phyloP scores from a whole-genome alignment of 2,329 filamentous ascomycete genomes.

The Aureobasidium melanogenum region DNA sequence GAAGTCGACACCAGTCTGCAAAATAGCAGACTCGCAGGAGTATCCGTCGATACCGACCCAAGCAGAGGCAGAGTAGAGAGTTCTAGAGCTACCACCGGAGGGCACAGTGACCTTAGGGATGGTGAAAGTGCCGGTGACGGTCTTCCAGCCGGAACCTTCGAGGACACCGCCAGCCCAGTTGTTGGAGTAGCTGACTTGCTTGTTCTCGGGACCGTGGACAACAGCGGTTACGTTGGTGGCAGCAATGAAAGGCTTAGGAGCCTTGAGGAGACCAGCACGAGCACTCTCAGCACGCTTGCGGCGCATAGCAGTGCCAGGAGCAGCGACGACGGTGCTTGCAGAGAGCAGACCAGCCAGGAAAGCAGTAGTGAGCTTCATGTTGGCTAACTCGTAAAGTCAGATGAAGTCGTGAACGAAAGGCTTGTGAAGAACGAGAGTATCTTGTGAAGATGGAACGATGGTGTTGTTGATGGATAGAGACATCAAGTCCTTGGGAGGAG shows the following conservation, averaged over 20 bases:
- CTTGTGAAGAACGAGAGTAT: background rate
- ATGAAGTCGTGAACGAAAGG: background rate
- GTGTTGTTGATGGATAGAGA: background rate
- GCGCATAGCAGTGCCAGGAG: constrained; percentile 36
- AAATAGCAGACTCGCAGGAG: constrained; percentile 44
- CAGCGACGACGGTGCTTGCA: constrained; percentile 35
- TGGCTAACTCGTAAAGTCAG: background rate
- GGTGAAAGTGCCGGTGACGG: constrained; percentile 46
- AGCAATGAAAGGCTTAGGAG: constrained; percentile 24
- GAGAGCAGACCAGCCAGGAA: constrained; percentile 30
- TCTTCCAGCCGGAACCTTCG: constrained; percentile 42
- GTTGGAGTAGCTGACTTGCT: constrained; percentile 41
- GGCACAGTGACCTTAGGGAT: constrained; percentile 42
- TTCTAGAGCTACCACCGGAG: constrained; percentile 26
- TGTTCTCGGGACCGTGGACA: constrained; percentile 28
- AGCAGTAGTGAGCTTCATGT: constrained; percentile 42
- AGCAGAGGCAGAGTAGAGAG: constrained; percentile 40
- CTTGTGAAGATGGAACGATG: background rate
- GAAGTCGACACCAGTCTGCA: constrained; percentile 52
- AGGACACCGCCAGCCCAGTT: constrained; percentile 55
- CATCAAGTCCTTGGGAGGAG: background rate
- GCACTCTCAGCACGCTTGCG: constrained; percentile 23
- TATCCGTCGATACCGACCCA: constrained; percentile 57
- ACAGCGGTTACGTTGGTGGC: constrained; percentile 18
- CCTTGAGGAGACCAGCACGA: constrained; percentile 23